phyloP scores from a whole-genome alignment of 352 stramenopile species.

The Ochromonadaceae sp. region DNA sequence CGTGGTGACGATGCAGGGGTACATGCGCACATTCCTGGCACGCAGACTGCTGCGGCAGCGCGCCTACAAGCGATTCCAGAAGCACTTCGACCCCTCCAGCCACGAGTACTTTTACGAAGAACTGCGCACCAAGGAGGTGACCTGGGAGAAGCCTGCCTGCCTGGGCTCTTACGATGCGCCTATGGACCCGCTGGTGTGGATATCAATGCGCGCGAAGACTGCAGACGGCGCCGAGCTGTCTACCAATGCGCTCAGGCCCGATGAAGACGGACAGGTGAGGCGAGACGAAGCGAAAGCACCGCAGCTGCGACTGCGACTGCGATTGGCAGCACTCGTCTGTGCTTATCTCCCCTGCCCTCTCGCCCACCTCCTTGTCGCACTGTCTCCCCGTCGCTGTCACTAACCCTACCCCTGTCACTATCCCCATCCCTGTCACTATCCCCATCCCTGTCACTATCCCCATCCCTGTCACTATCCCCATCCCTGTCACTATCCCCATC shows the following conservation, averaged over 20 bases:
- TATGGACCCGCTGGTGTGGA: neutral
- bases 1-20: neutral
- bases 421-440: too few relatives aligned
- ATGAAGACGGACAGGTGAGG: neutral
- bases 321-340: too few relatives aligned
- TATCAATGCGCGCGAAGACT: neutral
- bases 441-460: too few relatives aligned
- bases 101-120: slow-evolving; percentile 15
- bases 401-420: too few relatives aligned
- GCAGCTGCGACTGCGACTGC: too few relatives aligned
- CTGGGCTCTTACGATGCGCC: slow-evolving; percentile 7
- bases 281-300: too few relatives aligned
- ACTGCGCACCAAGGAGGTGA: neutral
- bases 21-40: neutral
- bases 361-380: too few relatives aligned
- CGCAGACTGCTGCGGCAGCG: neutral
- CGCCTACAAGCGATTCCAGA: slow-evolving; percentile 3
- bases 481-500: too few relatives aligned
- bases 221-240: neutral
- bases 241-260: neutral
- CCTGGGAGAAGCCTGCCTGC: neutral
- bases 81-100: neutral
- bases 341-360: too few relatives aligned
- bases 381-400: too few relatives aligned
- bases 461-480: too few relatives aligned